Conservation (phyloP, 768 basidiomycete genomes). For the Strobilomyces dryophilus region DNA sequence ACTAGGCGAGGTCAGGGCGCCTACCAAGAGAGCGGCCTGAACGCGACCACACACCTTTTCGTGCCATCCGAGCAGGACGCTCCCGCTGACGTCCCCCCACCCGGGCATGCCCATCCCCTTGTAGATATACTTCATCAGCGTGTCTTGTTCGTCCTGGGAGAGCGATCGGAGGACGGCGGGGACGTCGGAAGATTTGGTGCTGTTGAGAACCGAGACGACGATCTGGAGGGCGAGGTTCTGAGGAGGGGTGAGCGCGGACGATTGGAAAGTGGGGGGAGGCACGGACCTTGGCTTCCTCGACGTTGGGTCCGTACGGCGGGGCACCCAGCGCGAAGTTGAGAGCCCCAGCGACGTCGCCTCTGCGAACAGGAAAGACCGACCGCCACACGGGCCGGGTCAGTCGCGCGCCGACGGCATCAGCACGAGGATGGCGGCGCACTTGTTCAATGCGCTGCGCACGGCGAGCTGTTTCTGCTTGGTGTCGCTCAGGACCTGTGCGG, state of each 20-base stretch:
- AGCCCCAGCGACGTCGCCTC: conserved; percentile 75
- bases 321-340: conserved; percentile 66
- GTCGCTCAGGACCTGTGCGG: conserved; percentile 68
- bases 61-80: conserved; percentile 80
- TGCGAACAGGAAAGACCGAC: conserved; percentile 25
- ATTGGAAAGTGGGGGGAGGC: conserved; percentile 1
- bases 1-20: conserved; percentile 36
- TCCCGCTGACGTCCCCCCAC: conserved; percentile 59
- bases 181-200: conserved; percentile 88
- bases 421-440: conserved; percentile 43
- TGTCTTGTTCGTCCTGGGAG: conserved; percentile 75
- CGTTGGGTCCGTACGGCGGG: conserved; percentile 83
- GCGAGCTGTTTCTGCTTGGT: conserved; percentile 69
- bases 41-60: conserved; percentile 65
- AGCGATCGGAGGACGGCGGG: conserved; percentile 68
- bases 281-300: conserved; percentile 85
- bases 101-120: conserved; percentile 83
- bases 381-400: too few species aligned
- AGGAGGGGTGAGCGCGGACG: not conserved
- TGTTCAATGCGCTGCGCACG: conserved; percentile 71
- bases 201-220: conserved; percentile 87
- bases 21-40: conserved; percentile 10
- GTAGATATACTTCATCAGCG: conserved; percentile 96
- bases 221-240: conserved; percentile 78
- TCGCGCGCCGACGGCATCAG: too few species aligned